A percentile compares a stretch with the other conserved stretches of the same genome.
Evolutionary conservation across 192 early-diverging fungal species (phyloP).

Genomic region (Coemansia sp.): DNA sequence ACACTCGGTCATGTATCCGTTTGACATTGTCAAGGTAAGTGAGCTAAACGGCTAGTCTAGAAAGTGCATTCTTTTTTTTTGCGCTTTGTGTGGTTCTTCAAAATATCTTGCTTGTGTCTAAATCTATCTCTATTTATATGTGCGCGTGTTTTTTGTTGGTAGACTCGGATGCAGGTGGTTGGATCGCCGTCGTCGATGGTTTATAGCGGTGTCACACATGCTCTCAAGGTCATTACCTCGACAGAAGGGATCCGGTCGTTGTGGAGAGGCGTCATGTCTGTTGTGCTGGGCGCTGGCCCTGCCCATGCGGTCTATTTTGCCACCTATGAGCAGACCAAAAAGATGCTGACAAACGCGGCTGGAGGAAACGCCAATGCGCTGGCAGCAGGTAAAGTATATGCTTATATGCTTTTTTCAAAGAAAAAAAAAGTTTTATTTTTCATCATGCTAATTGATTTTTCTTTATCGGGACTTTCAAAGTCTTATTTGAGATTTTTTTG

Average conservation of each 20-base stretch:
- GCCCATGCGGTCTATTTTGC: conserved; percentile 96
- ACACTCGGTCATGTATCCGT: conserved; percentile 93
- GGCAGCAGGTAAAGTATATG: conserved; percentile 57
- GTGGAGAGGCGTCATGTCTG: conserved; percentile 92
- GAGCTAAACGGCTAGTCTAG: not conserved
- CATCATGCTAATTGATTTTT: not conserved
- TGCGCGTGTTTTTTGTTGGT: not conserved
- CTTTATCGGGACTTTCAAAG: not conserved
- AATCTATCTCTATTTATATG: not conserved
- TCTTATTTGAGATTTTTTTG: too few relatives aligned
- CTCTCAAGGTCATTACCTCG: conserved; percentile 68
- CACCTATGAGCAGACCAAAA: conserved; percentile 90
- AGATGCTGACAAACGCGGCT: conserved; percentile 62
- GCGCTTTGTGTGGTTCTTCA: too few relatives aligned
- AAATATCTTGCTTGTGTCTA: not conserved
- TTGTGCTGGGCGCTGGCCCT: conserved; percentile 91
- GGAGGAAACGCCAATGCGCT: conserved; percentile 56
- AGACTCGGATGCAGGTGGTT: conserved; percentile 95
- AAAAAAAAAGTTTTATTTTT: too few relatives aligned
- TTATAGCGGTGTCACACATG: conserved; percentile 72
- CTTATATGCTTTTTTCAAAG: not conserved
- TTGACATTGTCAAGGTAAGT: conserved; percentile 90
- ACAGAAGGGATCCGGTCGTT: conserved; percentile 79
- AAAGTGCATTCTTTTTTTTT: not conserved
- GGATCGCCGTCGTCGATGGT: conserved; percentile 66